Conservation (phyloP, 1,284 basidiomycete genomes). For the Marasmius tenuissimus region DNA sequence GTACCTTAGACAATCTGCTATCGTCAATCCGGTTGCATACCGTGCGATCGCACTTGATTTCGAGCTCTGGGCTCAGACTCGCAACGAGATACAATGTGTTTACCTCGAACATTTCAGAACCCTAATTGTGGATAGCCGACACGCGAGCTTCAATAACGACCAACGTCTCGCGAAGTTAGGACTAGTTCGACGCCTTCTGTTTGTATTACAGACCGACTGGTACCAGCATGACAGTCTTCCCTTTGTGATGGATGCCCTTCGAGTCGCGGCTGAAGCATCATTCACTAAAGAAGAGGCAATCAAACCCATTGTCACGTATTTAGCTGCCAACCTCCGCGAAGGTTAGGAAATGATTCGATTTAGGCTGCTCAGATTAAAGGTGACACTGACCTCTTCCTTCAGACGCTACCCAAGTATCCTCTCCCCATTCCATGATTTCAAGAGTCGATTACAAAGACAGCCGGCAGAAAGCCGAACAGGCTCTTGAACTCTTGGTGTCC, state of each 20-base stretch:
- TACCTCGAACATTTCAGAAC: slow-evolving; percentile 82
- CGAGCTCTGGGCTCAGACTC: slow-evolving; percentile 82
- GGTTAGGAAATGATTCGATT: slow-evolving; percentile 40
- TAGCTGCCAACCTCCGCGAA: slow-evolving; percentile 81
- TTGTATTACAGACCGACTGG: slow-evolving; percentile 77
- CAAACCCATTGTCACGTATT: slow-evolving; percentile 83
- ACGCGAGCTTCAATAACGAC: slow-evolving; percentile 72
- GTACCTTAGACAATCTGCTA: slow-evolving; percentile 65
- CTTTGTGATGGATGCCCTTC: slow-evolving; percentile 60
- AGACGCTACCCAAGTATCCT: slow-evolving; percentile 32
- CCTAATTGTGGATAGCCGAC: slow-evolving; percentile 71
- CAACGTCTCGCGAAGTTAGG: slow-evolving; percentile 70
- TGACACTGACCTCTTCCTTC: background rate
- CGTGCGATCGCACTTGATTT: slow-evolving; percentile 85
- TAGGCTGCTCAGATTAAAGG: background rate
- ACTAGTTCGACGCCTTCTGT: slow-evolving; percentile 77
- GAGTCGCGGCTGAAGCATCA: slow-evolving; percentile 53
- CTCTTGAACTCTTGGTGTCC: slow-evolving; percentile 59
- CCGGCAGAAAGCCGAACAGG: slow-evolving; percentile 60
- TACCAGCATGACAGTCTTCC: slow-evolving; percentile 59
- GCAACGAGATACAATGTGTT: slow-evolving; percentile 67
- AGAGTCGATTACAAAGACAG: slow-evolving; percentile 46
- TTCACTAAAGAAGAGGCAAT: slow-evolving; percentile 75
- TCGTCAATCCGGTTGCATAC: slow-evolving; percentile 84
- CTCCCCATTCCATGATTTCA: slow-evolving; percentile 57